Evolutionary conservation across 495 filamentous ascomycete genomes (phyloP).

Genomic region (Hyaloscypha finlandica): DNA sequence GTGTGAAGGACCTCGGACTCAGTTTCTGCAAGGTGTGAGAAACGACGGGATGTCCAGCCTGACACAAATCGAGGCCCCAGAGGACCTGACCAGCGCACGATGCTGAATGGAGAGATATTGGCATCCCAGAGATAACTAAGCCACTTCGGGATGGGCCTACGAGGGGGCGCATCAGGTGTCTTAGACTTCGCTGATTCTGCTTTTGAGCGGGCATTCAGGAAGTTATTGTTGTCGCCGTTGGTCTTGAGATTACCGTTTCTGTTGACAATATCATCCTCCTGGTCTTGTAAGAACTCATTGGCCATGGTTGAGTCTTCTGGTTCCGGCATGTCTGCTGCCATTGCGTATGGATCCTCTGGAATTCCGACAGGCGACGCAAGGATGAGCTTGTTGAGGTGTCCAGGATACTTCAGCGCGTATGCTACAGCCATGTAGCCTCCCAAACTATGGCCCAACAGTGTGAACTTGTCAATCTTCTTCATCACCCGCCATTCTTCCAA

Average conservation of each 20-base stretch:
- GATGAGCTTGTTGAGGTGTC: constrained; percentile 91
- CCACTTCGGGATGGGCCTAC: constrained; percentile 76
- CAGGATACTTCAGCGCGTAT: constrained; percentile 95
- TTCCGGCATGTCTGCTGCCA: constrained; percentile 78
- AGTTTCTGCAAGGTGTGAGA: constrained; percentile 79
- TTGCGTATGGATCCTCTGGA: constrained; percentile 91
- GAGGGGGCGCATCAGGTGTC: constrained; percentile 36
- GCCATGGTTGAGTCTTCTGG: constrained; percentile 66
- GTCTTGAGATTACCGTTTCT: constrained; percentile 25
- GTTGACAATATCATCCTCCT: constrained; percentile 56
- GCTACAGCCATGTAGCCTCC: constrained; percentile 94
- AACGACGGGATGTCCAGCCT: constrained; percentile 91
- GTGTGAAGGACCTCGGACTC: constrained; percentile 85
- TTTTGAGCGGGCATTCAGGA: constrained; percentile 52
- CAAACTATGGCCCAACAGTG: constrained; percentile 87
- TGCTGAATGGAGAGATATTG: constrained; percentile 91
- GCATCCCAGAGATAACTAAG: constrained; percentile 93
- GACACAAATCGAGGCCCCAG: constrained; percentile 89
- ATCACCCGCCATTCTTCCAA: constrained; percentile 93
- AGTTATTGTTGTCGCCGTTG: constrained; percentile 58
- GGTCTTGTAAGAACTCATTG: constrained; percentile 76
- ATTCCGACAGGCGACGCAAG: constrained; percentile 92
- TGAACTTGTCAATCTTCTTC: constrained; percentile 88
- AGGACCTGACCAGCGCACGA: constrained; percentile 89
- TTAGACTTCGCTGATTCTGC: constrained; percentile 26